Percentiles rank a stretch among this genome's conserved stretches.
Conservation (phyloP, 805 yeast genomes). For the Saccharomycopsis vini region DNA sequence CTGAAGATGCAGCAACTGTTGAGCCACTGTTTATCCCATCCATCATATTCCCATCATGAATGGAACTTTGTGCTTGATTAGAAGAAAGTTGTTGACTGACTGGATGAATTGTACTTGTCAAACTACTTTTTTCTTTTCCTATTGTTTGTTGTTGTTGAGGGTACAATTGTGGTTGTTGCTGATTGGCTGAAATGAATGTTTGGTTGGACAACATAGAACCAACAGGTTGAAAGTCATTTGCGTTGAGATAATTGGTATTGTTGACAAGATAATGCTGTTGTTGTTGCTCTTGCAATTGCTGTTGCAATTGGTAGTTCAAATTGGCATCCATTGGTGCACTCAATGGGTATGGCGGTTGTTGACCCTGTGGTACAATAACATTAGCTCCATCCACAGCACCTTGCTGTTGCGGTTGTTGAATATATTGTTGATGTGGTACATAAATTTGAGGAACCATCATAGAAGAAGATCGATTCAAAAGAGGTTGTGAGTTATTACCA, state of each 20-base stretch:
- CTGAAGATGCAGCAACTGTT: background rate
- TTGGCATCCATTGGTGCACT: background rate
- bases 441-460: background rate
- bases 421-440: background rate
- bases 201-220: background rate
- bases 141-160: background rate
- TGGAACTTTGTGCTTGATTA: background rate
- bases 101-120: background rate
- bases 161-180: background rate
- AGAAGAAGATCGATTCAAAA: conserved; percentile 1
- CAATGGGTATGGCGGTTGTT: background rate
- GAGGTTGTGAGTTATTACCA: background rate
- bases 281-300: conserved; percentile 1
- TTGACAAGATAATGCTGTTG: background rate
- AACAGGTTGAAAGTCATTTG: background rate
- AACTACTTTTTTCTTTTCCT: background rate
- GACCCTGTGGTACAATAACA: background rate
- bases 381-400: background rate
- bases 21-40: no score
- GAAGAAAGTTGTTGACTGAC: background rate
- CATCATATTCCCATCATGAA: background rate
- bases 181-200: background rate
- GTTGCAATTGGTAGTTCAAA: background rate
- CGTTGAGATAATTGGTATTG: background rate
- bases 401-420: conserved; percentile 2